Evolutionary conservation across 306 rosid genomes (phyloP).

Genomic region (Bauhinia variegata): DNA sequence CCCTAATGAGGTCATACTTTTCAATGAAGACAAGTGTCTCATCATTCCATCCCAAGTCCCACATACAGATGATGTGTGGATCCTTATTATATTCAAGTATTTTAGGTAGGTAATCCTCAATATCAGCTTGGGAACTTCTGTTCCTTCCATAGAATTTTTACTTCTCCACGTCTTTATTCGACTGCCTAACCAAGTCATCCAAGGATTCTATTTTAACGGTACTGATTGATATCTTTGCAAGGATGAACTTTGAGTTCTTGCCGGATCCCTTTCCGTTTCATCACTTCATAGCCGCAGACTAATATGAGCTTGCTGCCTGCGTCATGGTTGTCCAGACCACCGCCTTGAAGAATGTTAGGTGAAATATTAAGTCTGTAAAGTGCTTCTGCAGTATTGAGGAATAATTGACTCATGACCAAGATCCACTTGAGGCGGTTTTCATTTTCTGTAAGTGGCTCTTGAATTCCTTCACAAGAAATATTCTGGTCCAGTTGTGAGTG

Average conservation of each 20-base stretch:
- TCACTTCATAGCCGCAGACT: constrained; percentile 80
- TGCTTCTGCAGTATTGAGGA: constrained; percentile 91
- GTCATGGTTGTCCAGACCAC: constrained; percentile 34
- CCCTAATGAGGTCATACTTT: constrained; percentile 70
- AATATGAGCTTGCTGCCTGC: constrained; percentile 57
- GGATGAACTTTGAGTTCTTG: constrained; percentile 69
- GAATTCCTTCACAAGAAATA: constrained; percentile 15
- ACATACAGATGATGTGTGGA: constrained; percentile 76
- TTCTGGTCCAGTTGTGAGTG: constrained; percentile 5
- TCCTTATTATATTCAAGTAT: constrained; percentile 66
- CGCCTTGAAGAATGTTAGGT: constrained; percentile 51
- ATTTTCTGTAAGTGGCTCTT: constrained; percentile 45
- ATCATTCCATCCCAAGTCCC: constrained; percentile 89
- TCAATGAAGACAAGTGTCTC: constrained; percentile 57
- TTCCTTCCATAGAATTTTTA: constrained; percentile 65
- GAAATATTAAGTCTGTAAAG: constrained; percentile 79
- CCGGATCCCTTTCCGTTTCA: constrained; percentile 78
- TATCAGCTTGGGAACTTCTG: constrained; percentile 37
- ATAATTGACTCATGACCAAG: constrained; percentile 61
- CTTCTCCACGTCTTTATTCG: constrained; percentile 63
- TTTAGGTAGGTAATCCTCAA: constrained; percentile 66
- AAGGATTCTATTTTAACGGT: constrained; percentile 43
- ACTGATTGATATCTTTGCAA: constrained; percentile 42
- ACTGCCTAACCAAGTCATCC: constrained; percentile 65
- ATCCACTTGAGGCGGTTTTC: constrained; percentile 66